These are phyloP conservation scores for Picochlorum sp. DNA, from an alignment of 139 green algal genomes.

Conservation along the genomic window DNA sequence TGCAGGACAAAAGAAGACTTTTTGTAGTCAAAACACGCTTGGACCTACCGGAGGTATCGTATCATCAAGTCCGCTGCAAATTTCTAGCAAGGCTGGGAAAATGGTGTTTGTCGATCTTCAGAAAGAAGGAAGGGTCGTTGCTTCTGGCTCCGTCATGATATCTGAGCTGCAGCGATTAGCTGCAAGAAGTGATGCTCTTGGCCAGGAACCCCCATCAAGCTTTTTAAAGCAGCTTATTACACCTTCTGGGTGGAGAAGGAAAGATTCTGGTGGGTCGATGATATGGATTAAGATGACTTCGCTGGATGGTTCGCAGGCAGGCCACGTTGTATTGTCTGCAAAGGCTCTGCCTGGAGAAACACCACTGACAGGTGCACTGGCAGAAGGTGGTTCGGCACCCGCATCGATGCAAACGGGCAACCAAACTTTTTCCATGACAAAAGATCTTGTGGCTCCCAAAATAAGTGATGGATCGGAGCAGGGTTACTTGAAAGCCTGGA, in stretches of 20 bases:
- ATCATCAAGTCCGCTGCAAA: neutral
- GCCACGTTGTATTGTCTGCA: slow-evolving; percentile 20
- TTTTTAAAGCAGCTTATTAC: neutral
- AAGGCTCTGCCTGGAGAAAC: neutral
- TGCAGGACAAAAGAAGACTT: no score
- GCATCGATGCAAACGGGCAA: neutral
- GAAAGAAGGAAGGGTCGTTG: slow-evolving; percentile 1
- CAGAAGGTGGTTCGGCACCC: neutral
- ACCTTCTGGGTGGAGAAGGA: neutral
- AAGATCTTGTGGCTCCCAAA: no score
- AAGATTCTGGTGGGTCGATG: slow-evolving; percentile 5
- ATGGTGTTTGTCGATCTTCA: neutral
- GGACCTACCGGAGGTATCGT: neutral
- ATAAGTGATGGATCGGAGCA: no score
- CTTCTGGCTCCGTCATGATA: slow-evolving; percentile 14
- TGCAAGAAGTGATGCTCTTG: neutral
- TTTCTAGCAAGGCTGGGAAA: neutral
- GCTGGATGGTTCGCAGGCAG: slow-evolving; percentile 1
- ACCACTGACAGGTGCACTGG: neutral
- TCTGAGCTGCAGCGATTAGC: slow-evolving; percentile 21
- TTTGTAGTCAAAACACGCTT: no score
- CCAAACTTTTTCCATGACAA: no score
- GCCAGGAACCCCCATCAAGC: neutral
- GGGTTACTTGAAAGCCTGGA: no score
- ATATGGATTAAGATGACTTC: slow-evolving; percentile 25